Evolutionary conservation across 345 rosid genomes (phyloP).

Genomic region (Eucalyptus melliodora): DNA sequence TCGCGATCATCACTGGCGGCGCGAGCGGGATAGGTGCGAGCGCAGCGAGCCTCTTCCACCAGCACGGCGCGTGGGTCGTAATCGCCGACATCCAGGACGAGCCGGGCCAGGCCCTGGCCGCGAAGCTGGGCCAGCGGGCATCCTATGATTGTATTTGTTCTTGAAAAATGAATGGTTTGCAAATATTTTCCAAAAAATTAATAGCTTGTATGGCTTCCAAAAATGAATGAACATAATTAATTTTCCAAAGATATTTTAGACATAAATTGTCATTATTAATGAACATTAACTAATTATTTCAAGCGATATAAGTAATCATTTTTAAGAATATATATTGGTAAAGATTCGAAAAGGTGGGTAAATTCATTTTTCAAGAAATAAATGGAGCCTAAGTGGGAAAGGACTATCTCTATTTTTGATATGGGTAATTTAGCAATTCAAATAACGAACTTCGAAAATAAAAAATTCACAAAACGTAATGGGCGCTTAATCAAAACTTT

Average conservation of each 20-base stretch:
- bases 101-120: background rate
- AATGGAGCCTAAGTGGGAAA: no score
- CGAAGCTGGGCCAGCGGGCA: background rate
- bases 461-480: background rate
- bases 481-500: background rate
- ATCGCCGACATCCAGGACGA: background rate
- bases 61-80: background rate
- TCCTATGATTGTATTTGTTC: background rate
- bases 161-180: background rate
- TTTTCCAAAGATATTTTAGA: background rate
- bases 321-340: no score
- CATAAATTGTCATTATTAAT: no score
- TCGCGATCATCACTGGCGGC: no score
- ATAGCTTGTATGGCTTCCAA: background rate
- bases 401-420: background rate
- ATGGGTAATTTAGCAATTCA: background rate
- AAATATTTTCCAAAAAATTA: no score
- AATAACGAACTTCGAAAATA: background rate
- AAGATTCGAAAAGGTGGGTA: no score
- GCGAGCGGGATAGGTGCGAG: background rate
- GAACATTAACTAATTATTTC: background rate
- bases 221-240: background rate
- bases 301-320: no score
- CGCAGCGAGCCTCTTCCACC: background rate
- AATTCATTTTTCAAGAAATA: no score